Conservation (phyloP, 495 filamentous ascomycete species). For the Massariosphaeria phaeospora region DNA sequence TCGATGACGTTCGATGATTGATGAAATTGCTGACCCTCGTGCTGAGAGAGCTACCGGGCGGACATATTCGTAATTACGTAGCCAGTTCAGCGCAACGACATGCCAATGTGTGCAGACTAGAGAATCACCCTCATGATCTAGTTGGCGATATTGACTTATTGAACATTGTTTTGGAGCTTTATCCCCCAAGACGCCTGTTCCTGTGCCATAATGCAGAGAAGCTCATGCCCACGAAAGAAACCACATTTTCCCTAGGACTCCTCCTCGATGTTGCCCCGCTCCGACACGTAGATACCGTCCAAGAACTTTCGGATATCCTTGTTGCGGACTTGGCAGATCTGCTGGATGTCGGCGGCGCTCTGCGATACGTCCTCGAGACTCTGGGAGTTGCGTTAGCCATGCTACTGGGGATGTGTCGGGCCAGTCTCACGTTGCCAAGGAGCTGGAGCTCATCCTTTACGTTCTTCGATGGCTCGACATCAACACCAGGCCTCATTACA, state of each 20-base stretch:
- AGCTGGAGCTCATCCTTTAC: constrained; percentile 96
- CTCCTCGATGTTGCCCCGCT: constrained; percentile 87
- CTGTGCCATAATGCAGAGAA: constrained; percentile 29
- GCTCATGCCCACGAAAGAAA: constrained; percentile 33
- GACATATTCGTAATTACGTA: too few relatives aligned
- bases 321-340: constrained; percentile 97
- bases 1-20: too few relatives aligned
- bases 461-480: constrained; percentile 79
- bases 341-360: constrained; percentile 97
- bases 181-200: constrained; percentile 26
- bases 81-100: too few relatives aligned
- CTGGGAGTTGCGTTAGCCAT: constrained; percentile 1
- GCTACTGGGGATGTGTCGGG: neutral
- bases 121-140: too few relatives aligned
- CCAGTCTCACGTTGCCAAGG: constrained; percentile 61
- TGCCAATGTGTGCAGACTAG: too few relatives aligned
- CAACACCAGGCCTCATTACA: constrained; percentile 81
- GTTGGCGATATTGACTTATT: constrained; percentile 26
- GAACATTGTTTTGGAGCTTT: constrained; percentile 31
- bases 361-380: constrained; percentile 65
- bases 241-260: constrained; percentile 40
- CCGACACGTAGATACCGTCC: constrained; percentile 98
- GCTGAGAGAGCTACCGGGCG: too few relatives aligned
- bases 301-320: constrained; percentile 99
- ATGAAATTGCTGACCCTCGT: too few relatives aligned